Evolutionary conservation across 305 asterid genomes (phyloP), one percentile per base, ranked within the genome.

Genomic region (Caryopteris hybrid): DNA sequence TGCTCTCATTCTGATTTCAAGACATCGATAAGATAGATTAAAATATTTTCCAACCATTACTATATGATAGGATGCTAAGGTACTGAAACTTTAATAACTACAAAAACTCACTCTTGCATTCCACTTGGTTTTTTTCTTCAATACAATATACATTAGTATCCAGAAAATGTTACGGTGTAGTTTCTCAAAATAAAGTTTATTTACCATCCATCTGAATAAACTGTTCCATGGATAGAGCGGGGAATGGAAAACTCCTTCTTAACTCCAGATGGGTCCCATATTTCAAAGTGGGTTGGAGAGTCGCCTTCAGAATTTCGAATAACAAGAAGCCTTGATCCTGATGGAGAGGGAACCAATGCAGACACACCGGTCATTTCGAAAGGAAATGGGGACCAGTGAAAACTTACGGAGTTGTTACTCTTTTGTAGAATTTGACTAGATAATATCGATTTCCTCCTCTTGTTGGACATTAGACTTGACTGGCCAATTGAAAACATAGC

Each of bases 191-290:
- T 66, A 22, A 47, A 56, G 33, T 46, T 68, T 20, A 69, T 74
- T 76, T 93, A 94, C 99, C 97, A 91, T 82, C 98, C 98, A 76
- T 94, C 99, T 6, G 86, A 42, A 68, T 88, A 91, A 18, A 94
- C 88, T 2, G 95, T 79, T 61, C 98, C 89, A 61, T 94, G 99
- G 75, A 74, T 52, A 43, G 98, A 80, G 2, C 77, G 85, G 3
- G 96, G 87, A 80, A 94, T 68, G 63, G 81, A 76, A 77, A 86
- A 82, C 77, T 94, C 96, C 77, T 83, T 84, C 81, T 86, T 86
- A 50, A 91, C 82, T 74, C 70, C 83, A 72, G 88, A 82, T 38
- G 85, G 78, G 74, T 84, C 88, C 98, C 98, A 94, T 69, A 94
- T 84, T 81, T 94, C 98, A 46, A 94, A 80, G 63, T 71, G 86